phyloP scores from a whole-genome alignment of 148 eudicot species.

The Rhododendron molle region DNA sequence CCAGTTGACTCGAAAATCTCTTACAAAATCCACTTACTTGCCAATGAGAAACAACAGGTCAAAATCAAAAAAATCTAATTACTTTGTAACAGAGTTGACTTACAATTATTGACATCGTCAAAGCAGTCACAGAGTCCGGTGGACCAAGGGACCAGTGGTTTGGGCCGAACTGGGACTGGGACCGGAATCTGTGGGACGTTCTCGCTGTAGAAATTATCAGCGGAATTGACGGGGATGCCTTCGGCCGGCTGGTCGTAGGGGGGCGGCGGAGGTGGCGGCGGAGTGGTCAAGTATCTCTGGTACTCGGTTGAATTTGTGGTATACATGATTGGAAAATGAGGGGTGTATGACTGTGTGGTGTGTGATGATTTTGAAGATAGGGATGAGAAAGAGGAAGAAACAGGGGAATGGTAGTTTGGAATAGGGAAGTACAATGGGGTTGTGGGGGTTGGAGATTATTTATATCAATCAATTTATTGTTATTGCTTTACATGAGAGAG shows the following conservation, averaged over 20 bases:
- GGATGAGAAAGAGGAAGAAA: not conserved
- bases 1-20: not conserved
- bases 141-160: constrained; percentile 28
- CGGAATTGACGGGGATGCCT: not conserved
- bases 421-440: not conserved
- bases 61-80: no score
- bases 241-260: not conserved
- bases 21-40: not conserved
- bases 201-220: constrained; percentile 2
- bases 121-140: constrained; percentile 37
- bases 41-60: not conserved
- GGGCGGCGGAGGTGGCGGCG: not conserved
- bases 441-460: not conserved
- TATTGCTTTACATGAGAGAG: no score
- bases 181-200: not conserved
- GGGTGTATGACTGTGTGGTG: no score
- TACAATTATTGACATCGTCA: constrained; percentile 31
- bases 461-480: no score
- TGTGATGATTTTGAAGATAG: not conserved
- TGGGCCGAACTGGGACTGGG: not conserved
- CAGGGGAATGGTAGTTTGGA: not conserved
- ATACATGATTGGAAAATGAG: not conserved
- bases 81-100: not conserved
- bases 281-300: constrained; percentile 3
- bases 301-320: constrained; percentile 2